Percentiles rank a stretch among this genome's conserved stretches.
Conservation (phyloP, 2,329 filamentous ascomycete genomes). For the Atkinsonella hypoxylon region DNA sequence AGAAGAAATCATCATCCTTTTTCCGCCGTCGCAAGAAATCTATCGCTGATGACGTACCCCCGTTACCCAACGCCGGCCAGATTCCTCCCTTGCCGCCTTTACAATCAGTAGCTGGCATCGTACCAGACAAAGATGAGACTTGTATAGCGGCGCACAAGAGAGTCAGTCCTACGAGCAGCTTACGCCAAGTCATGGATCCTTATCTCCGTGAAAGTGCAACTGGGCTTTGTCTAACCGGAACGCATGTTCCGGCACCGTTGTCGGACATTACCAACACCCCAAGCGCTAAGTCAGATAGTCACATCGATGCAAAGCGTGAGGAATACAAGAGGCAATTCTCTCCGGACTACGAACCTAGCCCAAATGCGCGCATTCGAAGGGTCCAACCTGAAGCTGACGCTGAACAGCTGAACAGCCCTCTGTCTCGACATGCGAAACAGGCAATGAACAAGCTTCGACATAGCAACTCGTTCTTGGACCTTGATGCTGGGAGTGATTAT, state of each 20-base stretch:
- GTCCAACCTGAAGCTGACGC: conserved; percentile 37
- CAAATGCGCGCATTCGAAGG: conserved; percentile 58
- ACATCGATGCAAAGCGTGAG: conserved; percentile 17
- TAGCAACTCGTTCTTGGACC: conserved; percentile 38
- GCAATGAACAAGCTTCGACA: conserved; percentile 17
- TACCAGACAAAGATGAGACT: conserved; percentile 17
- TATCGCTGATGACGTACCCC: conserved; percentile 55
- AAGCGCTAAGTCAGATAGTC: conserved; percentile 10
- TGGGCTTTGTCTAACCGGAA: conserved; percentile 18
- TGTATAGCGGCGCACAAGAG: conserved; percentile 16
- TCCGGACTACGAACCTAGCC: conserved; percentile 61
- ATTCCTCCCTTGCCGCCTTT: conserved; percentile 27
- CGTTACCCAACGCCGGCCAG: conserved; percentile 38
- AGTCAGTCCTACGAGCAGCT: conserved; percentile 62
- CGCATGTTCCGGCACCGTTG: conserved; percentile 9
- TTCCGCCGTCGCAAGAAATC: conserved; percentile 93
- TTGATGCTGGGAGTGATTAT: conserved; percentile 35
- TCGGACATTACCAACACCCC: conserved; percentile 15
- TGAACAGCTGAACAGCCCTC: conserved; percentile 15
- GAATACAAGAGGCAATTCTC: conserved; percentile 51
- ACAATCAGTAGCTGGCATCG: conserved; percentile 19
- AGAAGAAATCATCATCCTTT: conserved; percentile 90
- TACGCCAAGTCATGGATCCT: conserved; percentile 78
- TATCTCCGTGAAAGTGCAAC: conserved; percentile 40
- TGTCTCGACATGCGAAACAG: conserved; percentile 22